Evolutionary conservation across 495 filamentous ascomycete genomes (phyloP).

Genomic region (Rostrohypoxylon terebratum): DNA sequence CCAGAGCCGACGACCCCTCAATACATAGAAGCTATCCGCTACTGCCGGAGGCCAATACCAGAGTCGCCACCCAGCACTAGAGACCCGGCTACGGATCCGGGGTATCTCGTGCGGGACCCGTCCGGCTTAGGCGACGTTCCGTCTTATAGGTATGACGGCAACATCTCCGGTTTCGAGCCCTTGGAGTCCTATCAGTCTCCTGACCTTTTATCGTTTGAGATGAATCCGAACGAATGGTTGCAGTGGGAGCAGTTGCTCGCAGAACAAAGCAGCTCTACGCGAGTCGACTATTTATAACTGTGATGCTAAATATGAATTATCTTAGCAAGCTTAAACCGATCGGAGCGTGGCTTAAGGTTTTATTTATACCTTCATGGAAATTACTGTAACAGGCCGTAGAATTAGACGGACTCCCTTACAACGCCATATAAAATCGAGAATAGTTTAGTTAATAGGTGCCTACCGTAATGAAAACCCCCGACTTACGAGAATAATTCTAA

Average conservation of each 20-base stretch:
- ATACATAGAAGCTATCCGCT: conserved; percentile 31
- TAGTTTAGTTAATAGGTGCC: no score
- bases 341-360: no score
- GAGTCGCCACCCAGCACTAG: not conserved
- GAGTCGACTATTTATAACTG: not conserved
- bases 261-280: conserved; percentile 16
- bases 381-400: no score
- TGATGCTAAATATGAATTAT: not conserved
- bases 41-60: conserved; percentile 2
- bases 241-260: conserved; percentile 40
- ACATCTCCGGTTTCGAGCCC: not conserved
- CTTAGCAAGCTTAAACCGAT: no score
- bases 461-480: no score
- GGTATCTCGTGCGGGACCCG: not conserved
- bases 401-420: no score
- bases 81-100: not conserved
- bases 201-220: conserved; percentile 28
- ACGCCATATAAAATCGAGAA: no score
- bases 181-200: conserved; percentile 23
- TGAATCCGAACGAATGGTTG: conserved; percentile 31
- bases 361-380: no score
- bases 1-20: conserved; percentile 30
- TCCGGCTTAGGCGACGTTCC: not conserved
- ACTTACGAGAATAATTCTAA: no score
- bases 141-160: not conserved